A percentile compares a stretch with the other conserved stretches of the same genome.
Conservation (phyloP, 345 rosid genomes). For the Pseudoturritis turrita region DNA sequence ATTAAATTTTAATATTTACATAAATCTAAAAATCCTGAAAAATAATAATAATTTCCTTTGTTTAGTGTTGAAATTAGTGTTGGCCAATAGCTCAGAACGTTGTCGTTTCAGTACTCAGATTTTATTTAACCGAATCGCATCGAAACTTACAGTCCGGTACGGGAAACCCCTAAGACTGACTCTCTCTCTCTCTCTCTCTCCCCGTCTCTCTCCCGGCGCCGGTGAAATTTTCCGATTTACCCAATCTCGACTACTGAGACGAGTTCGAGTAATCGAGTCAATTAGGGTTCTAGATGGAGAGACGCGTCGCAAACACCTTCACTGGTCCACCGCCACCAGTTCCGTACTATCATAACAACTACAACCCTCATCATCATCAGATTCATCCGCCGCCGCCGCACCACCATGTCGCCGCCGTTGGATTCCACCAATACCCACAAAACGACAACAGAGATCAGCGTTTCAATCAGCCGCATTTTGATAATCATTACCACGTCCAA, state of each 20-base stretch:
- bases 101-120: background rate
- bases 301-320: slow-evolving; percentile 15
- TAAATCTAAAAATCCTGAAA: too few species aligned
- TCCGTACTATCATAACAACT: slow-evolving; percentile 26
- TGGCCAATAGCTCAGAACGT: background rate
- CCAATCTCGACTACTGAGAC: background rate
- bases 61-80: too few species aligned
- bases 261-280: background rate
- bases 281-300: slow-evolving; percentile 13
- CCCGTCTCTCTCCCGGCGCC: slow-evolving; percentile 16
- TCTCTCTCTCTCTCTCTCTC: background rate
- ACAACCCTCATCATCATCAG: slow-evolving; percentile 24
- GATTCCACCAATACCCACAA: slow-evolving; percentile 25
- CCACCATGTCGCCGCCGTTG: slow-evolving; percentile 23
- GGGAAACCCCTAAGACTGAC: background rate
- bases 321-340: slow-evolving; percentile 23
- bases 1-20: too few species aligned
- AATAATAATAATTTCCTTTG: too few species aligned
- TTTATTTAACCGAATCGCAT: slow-evolving; percentile 4
- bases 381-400: slow-evolving; percentile 31
- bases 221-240: slow-evolving; percentile 3
- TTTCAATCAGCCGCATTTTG: slow-evolving; percentile 30
- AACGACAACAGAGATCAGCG: slow-evolving; percentile 30
- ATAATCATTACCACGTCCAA: slow-evolving; percentile 22
- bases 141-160: background rate